phyloP scores from a whole-genome alignment of 305 asterid genomes.

The Fraxinus platypoda region DNA sequence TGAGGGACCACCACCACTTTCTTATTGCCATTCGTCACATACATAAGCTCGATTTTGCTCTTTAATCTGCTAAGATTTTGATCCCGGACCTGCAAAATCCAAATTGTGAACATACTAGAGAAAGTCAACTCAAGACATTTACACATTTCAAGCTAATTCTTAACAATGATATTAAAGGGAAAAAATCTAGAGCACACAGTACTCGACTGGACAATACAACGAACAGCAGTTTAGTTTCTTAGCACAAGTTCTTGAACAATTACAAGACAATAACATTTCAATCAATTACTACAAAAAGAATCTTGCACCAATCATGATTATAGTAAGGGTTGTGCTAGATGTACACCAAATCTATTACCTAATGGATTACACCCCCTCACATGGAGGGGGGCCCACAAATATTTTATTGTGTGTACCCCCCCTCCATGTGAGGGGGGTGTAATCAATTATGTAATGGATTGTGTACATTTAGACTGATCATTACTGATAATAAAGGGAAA shows the following conservation, averaged over 20 bases:
- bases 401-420: too few species aligned
- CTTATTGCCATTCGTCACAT: conserved; percentile 60
- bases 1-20: conserved; percentile 97
- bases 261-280: background rate
- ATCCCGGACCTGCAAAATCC: conserved; percentile 62
- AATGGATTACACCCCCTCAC: too few species aligned
- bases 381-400: too few species aligned
- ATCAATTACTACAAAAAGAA: background rate
- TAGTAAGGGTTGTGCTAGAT: too few species aligned
- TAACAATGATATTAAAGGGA: background rate
- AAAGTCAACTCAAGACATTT: background rate
- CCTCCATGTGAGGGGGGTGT: too few species aligned
- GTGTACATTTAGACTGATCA: too few species aligned
- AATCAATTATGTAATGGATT: too few species aligned
- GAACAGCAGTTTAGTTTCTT: background rate
- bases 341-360: too few species aligned
- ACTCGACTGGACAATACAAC: background rate
- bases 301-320: background rate
- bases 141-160: background rate
- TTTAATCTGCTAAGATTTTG: conserved; percentile 77
- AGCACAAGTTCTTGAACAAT: background rate
- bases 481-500: background rate
- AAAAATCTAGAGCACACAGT: background rate
- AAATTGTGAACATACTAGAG: conserved; percentile 13
- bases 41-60: conserved; percentile 92